Percentiles rank a stretch among this genome's conserved stretches.
Evolutionary conservation across 805 yeast genomes (phyloP).

Genomic region (Spathaspora gorwiae): DNA sequence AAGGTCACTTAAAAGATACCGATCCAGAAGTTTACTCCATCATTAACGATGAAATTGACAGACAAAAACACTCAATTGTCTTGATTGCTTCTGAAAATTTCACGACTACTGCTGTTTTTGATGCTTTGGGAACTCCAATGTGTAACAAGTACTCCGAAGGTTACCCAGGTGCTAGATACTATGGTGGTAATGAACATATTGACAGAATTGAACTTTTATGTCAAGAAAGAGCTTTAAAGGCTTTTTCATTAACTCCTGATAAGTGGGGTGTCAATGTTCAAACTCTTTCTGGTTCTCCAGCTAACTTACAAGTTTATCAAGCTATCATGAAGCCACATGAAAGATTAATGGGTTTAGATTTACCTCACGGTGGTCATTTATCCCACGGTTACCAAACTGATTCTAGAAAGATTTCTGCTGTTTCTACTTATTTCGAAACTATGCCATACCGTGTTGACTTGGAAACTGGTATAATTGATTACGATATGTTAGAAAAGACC

Average conservation of each 20-base stretch:
- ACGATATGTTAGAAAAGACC: conserved; percentile 77
- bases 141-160: conserved; percentile 98
- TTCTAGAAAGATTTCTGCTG: conserved; percentile 81
- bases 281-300: conserved; percentile 93
- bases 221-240: conserved; percentile 85
- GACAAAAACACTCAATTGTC: conserved; percentile 90
- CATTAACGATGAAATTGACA: conserved; percentile 66
- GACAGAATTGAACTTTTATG: conserved; percentile 88
- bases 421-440: conserved; percentile 92
- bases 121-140: conserved; percentile 92
- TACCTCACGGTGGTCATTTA: conserved; percentile 98
- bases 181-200: conserved; percentile 95
- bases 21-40: conserved; percentile 86
- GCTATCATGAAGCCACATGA: conserved; percentile 87
- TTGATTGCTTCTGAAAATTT: conserved; percentile 94
- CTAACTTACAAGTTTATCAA: conserved; percentile 87
- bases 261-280: conserved; percentile 98
- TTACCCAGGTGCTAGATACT: conserved; percentile 95
- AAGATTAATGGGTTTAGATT: conserved; percentile 93
- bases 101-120: conserved; percentile 93
- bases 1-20: conserved; percentile 58
- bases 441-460: conserved; percentile 94
- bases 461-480: conserved; percentile 86
- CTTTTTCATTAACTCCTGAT: conserved; percentile 69
- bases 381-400: conserved; percentile 96